Percentiles rank a stretch among this genome's conserved stretches.
Conservation (phyloP, 225 moss, liverwort and hornwort genomes). For the Bryoerythrophyllum caledonicum region DNA sequence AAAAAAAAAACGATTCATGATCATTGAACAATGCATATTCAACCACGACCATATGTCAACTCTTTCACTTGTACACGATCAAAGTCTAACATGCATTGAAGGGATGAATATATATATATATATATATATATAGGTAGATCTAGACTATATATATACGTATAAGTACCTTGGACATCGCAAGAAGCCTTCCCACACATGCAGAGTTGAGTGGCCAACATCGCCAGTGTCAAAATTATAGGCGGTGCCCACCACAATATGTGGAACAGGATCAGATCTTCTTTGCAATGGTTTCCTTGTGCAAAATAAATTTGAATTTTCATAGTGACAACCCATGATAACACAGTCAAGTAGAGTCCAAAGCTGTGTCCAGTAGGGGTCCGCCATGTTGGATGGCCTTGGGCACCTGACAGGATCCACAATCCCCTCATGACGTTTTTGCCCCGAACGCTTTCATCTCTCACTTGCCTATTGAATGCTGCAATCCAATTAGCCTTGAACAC, state of each 20-base stretch:
- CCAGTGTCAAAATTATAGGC: not conserved
- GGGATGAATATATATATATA: not conserved
- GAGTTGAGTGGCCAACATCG: not conserved
- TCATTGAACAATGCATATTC: not conserved
- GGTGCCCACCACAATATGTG: not conserved
- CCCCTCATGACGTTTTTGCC: not conserved
- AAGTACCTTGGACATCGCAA: not conserved
- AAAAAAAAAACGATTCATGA: not conserved
- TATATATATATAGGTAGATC: too few relatives aligned
- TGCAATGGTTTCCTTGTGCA: not conserved
- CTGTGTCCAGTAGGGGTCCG: not conserved
- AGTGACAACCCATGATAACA: not conserved
- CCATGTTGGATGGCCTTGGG: slow-evolving; percentile 18
- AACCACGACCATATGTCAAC: not conserved
- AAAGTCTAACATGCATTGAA: not conserved
- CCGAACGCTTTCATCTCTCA: not conserved
- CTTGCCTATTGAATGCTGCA: not conserved
- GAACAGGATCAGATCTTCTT: not conserved
- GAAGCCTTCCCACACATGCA: not conserved
- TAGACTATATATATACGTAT: too few relatives aligned
- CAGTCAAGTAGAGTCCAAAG: not conserved
- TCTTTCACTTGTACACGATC: not conserved
- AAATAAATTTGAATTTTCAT: not conserved
- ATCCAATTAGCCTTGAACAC: slow-evolving; percentile 2
- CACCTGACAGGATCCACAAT: not conserved